Evolutionary conservation across 2,329 filamentous ascomycete genomes (phyloP).

Genomic region (Ophiostoma sp.): DNA sequence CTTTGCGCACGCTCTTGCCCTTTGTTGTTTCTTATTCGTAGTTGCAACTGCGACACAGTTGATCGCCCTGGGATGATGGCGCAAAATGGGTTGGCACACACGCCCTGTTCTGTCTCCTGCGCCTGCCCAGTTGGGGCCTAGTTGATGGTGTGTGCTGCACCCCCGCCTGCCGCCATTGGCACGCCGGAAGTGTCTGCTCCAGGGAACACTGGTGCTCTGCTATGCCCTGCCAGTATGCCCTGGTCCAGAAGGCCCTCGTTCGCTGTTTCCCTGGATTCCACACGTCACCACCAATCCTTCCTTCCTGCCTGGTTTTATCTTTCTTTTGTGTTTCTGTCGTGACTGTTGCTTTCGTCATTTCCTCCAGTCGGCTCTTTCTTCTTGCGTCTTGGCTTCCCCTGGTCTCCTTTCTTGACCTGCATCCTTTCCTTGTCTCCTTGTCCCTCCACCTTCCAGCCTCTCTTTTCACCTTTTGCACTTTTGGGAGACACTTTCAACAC

Average conservation of each 20-base stretch:
- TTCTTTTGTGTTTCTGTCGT: background rate
- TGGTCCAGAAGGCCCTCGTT: background rate
- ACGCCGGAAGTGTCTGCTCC: conserved; percentile 1
- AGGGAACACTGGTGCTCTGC: background rate
- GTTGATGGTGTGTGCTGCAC: background rate
- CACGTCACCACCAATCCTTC: conserved; percentile 4
- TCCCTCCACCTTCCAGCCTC: background rate
- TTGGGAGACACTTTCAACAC: background rate
- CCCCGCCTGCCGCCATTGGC: conserved; percentile 14
- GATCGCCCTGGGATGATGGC: background rate
- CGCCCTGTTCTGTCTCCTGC: conserved; percentile 1
- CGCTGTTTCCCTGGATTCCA: conserved; percentile 6
- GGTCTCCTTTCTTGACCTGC: background rate
- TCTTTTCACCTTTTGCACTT: background rate
- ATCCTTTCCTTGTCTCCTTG: background rate
- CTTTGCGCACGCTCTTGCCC: background rate
- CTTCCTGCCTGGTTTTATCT: background rate
- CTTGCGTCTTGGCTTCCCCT: background rate
- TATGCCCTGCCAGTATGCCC: background rate
- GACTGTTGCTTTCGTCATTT: conserved; percentile 4
- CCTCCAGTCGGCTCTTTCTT: conserved; percentile 5
- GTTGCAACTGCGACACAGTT: background rate
- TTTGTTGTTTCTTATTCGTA: background rate
- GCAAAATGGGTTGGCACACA: conserved; percentile 4
- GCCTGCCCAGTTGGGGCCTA: background rate